A percentile compares a stretch with the other conserved stretches of the same genome.
These are phyloP conservation scores for Cochlearia excelsa DNA, from an alignment of 345 rosid genomes.

Conservation along the genomic window DNA sequence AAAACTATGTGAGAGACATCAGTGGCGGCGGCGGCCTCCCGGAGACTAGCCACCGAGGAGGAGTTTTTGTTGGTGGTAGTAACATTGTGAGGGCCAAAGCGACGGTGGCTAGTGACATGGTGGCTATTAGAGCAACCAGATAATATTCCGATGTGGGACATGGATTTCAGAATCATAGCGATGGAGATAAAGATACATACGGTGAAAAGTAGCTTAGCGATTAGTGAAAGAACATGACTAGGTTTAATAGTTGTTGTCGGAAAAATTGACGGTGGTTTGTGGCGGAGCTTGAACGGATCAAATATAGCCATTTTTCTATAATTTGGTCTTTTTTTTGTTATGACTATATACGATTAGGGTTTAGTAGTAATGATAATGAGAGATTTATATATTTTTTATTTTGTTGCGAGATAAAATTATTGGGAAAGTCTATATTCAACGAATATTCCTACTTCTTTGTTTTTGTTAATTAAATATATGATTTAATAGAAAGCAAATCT, in stretches of 20 bases:
- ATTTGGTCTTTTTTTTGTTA: not conserved
- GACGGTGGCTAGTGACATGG: slow-evolving; percentile 29
- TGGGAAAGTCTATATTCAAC: slow-evolving; percentile 21
- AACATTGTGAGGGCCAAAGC: slow-evolving; percentile 42
- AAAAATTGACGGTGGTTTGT: slow-evolving; percentile 30
- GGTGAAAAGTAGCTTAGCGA: slow-evolving; percentile 43
- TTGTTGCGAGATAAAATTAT: slow-evolving; percentile 3
- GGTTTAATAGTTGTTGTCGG: slow-evolving; percentile 36
- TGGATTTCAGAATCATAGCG: slow-evolving; percentile 33
- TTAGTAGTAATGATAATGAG: not conserved
- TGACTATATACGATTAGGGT: slow-evolving; percentile 3
- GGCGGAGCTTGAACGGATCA: slow-evolving; percentile 29
- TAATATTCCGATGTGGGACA: slow-evolving; percentile 39
- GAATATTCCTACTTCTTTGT: slow-evolving; percentile 27
- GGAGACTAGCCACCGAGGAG: slow-evolving; percentile 1
- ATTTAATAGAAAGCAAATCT: slow-evolving; percentile 17
- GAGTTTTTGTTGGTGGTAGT: slow-evolving; percentile 40
- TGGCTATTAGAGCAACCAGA: slow-evolving; percentile 33
- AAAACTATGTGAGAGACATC: slow-evolving; percentile 63
- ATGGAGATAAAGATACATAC: slow-evolving; percentile 44
- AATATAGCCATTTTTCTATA: slow-evolving; percentile 27
- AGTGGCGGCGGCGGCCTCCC: slow-evolving; percentile 26
- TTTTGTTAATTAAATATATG: slow-evolving; percentile 17
- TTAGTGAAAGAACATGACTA: slow-evolving; percentile 35
- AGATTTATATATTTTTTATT: not conserved